These are phyloP conservation scores for Pseudocercospora fijiensis DNA, from an alignment of 2,329 filamentous ascomycete species.

Conservation along the genomic window DNA sequence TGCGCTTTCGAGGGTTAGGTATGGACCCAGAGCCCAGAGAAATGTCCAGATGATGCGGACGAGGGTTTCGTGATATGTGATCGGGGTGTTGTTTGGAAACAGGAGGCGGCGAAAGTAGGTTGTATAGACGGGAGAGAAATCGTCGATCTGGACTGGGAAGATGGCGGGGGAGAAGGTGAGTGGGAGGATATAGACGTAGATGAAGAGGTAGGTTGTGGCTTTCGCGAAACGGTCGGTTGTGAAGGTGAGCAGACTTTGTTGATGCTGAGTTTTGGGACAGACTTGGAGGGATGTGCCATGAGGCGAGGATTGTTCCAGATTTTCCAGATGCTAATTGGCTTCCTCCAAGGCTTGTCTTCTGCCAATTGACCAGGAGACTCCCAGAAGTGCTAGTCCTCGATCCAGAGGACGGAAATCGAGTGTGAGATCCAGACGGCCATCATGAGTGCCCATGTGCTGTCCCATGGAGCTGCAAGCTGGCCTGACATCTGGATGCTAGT, in stretches of 20 bases:
- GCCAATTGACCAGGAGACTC: no score
- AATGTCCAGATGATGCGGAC: background rate
- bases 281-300: background rate
- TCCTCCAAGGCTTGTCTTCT: background rate
- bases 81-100: no score
- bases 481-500: background rate
- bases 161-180: background rate
- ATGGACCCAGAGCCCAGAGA: constrained; percentile 1
- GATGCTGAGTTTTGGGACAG: background rate
- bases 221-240: background rate
- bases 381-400: background rate
- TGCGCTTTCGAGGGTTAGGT: background rate
- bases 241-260: background rate
- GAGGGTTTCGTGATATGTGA: background rate
- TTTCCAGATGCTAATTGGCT: background rate
- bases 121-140: background rate
- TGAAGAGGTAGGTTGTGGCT: background rate
- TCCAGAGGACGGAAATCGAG: background rate
- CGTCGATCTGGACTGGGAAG: background rate
- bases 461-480: background rate
- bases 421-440: constrained; percentile 5
- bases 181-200: background rate
- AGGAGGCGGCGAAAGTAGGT: background rate
- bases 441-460: constrained; percentile 1
- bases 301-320: constrained; percentile 7